Evolutionary conservation across 2,329 filamentous ascomycete genomes (phyloP), one percentile per base, ranked within the genome.

Genomic region (Lasiodiplodia citricola): DNA sequence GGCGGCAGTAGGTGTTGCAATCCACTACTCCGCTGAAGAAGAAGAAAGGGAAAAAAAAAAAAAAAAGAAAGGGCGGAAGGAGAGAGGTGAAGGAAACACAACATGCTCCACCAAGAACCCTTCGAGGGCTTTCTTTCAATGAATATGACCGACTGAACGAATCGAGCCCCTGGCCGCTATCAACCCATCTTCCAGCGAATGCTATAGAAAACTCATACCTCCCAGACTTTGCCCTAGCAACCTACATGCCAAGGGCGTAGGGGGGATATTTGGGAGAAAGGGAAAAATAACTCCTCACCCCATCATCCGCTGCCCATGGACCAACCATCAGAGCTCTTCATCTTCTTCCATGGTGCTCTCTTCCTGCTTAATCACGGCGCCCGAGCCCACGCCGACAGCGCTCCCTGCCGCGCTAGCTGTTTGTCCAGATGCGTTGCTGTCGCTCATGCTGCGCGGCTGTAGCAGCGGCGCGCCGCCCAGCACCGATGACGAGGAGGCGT

Each of bases 401-500:
- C 25, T 28, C 16, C 28, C 47, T 18, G 25, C 47, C 25, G 25
- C 41, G 25, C 38, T 28, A 16, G 41, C 58, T 3, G 23, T 63
- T 18, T 63, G 58, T 7, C 58, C 60, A 11, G 60, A 64, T 21
- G 60, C 60, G 16, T 64, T 64, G 21, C 60, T 52, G 18, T 64
- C 60, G 13, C 60, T 64, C 60, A 64, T 64, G 47, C 60, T 64
- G 28, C 60, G 60, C 47, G 60, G 60, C 21, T 64, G 60, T 21
- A 64, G 47, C 7, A 37, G 6, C 16, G 60, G 47, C 4, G 60
- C 56, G n/a, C 35, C 35, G 11, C 11, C 23, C 23, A 25, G 14
- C 18, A 18, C 41, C 25, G 41, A 50, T 18, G 38, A 13, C 23
- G 57, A 28, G 25, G 60, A 64, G 16, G 57, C 57, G 57, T 25